A percentile compares a stretch with the other conserved stretches of the same genome.
Conservation (phyloP, 371 early-diverging fungal species). For the Vittaforma corneae region DNA sequence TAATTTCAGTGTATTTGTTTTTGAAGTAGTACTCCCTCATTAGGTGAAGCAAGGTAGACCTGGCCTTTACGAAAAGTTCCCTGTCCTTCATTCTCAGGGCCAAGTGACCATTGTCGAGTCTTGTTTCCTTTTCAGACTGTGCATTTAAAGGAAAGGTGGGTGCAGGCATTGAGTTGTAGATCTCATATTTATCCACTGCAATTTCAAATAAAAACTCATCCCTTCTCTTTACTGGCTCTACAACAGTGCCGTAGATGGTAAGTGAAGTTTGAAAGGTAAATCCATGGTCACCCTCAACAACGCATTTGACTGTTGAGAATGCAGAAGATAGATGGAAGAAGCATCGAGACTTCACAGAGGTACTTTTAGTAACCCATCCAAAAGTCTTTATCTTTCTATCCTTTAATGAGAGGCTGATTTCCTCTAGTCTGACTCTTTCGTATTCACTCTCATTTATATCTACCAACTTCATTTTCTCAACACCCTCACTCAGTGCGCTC, state of each 20-base stretch:
- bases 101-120: constrained; percentile 84
- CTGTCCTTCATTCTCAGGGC: constrained; percentile 82
- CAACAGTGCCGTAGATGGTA: constrained; percentile 48
- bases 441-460: too few species aligned
- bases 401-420: too few species aligned
- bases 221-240: constrained; percentile 39
- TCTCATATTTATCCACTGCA: constrained; percentile 38
- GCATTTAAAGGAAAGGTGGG: constrained; percentile 50
- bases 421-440: too few species aligned
- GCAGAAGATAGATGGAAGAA: constrained; percentile 50
- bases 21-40: constrained; percentile 83
- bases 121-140: constrained; percentile 73
- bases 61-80: constrained; percentile 74
- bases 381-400: constrained; percentile 43
- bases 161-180: constrained; percentile 43
- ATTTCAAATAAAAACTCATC: constrained; percentile 54
- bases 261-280: constrained; percentile 54
- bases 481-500: too few species aligned
- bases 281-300: constrained; percentile 31
- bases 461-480: too few species aligned
- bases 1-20: constrained; percentile 76
- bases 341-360: constrained; percentile 32
- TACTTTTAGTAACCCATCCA: constrained; percentile 53
- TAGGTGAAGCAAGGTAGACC: constrained; percentile 71
- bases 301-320: constrained; percentile 51